phyloP scores from a whole-genome alignment of 805 yeast species.

The Schizosaccharomyces pombe region DNA sequence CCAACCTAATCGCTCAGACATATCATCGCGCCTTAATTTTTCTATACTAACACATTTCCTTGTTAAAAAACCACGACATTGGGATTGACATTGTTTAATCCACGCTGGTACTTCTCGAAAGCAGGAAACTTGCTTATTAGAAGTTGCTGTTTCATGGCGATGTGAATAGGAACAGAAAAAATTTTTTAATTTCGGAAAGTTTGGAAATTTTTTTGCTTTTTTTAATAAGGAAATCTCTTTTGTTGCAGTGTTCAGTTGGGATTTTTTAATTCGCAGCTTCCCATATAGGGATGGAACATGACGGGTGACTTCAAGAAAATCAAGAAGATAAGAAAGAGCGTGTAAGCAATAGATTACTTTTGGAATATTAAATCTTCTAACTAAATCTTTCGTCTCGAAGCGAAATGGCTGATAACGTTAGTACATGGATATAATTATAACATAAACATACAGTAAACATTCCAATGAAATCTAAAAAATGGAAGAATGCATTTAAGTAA shows the following conservation, averaged over 20 bases:
- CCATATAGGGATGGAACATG: neutral
- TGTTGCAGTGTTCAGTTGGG: neutral
- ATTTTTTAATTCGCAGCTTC: neutral
- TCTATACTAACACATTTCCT: no score
- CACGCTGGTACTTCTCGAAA: no score
- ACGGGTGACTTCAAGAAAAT: neutral
- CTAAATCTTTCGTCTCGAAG: neutral
- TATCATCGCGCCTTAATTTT: no score
- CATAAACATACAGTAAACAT: neutral
- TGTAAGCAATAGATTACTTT: conserved; percentile 84
- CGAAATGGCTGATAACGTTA: neutral
- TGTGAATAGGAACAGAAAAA: neutral
- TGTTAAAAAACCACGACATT: no score
- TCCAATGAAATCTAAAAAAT: neutral
- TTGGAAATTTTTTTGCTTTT: neutral
- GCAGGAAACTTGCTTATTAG: no score
- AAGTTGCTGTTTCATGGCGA: neutral
- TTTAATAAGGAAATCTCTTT: neutral
- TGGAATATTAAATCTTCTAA: conserved; percentile 34
- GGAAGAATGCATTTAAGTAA: neutral
- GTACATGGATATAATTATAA: neutral
- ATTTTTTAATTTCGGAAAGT: neutral
- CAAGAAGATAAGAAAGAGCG: conserved; percentile 54
- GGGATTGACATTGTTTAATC: no score
- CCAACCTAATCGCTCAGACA: no score